Evolutionary conservation across 192 early-diverging fungal genomes (phyloP), one percentile per base, ranked within the genome.

Genomic region (Diversispora epigaea): DNA sequence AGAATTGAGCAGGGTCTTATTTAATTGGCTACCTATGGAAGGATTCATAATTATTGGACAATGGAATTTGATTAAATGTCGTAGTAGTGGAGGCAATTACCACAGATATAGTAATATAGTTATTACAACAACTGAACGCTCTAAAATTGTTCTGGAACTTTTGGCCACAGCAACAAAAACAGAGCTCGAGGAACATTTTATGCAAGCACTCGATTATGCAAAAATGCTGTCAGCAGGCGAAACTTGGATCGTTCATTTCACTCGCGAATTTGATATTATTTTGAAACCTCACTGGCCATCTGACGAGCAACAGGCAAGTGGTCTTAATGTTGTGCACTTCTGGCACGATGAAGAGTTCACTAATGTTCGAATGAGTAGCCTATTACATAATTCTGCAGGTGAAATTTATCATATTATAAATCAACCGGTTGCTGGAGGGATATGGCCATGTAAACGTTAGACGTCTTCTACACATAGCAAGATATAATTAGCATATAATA

Each of bases 171-270:
- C 45, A 39, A 64, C 45, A 41, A 21, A 32, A 49, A 62, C 46
- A 45, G n/a, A 65, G n/a, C 55, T 79, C 74, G 25, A 76, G 54
- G 39, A 76, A 56, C 73, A 79, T 32, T 62, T 79, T 64, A 50
- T 39, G 17, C 60, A 21, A 41, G 63, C 46, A 19, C 11, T 52
- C 55, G 52, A 69, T 3, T 79, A 76, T 63, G 70, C 44, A 67
- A 32, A 71, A 54, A 56, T 25, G 25, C 57, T 75, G 9, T 52
- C 0, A 1, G 54, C 72, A 63, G 47, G 17, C 3, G 73, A 75
- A 22, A 46, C 41, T 19, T 75, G 73, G 78, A 56, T 79, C 2
- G 32, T 75, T 25, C 72, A 75, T 49, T 69, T 79, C 19, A 79
- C 73, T 32, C 44, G 73, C 22, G 55, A 75, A 60, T 67, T 63